Base-by-base conservation (phyloP, 805 yeast species). In the Komagataella kurtzmanii region DNA sequence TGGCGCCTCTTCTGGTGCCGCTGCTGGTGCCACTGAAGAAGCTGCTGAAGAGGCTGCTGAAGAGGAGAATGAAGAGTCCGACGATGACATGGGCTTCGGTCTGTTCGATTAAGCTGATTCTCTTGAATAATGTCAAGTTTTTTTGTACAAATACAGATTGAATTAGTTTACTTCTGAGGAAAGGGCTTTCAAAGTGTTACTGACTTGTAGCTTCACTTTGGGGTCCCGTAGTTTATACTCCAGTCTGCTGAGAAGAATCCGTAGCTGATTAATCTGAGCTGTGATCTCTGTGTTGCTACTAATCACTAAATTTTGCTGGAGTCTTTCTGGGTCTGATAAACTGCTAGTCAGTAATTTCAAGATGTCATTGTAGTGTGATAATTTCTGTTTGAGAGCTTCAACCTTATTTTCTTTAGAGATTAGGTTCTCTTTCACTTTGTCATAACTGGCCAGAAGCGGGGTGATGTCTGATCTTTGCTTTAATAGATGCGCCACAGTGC, bases 31-130 rank as follows among this genome's bases (percentile, higher is more conserved):
- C 59, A 83, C 79, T 59, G 85, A 77, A 61, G 88, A 75, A 59
- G 93, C 73, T 54, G 95, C 72, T 55, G 93, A 70, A 55, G 93
- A 73, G 62, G 87, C 70, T 61, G 83, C 74, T 65, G 88, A 77
- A 65, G 90, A 74, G 63, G 83, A 67, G 60, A 83, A 67, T 61
- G 79, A 70, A 59, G 77, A 71, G 66, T 81, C 76, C 71, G 85
- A 79, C 68, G 79, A 79, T 60, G 91, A 84, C 75, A 84, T 86
- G 95, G 96, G 95, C 66, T 66, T 67, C 69, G 70, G 70, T 62
- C 60, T 68, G 56, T 68, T 67, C 62, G 72, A 66, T 59, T 67
- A 67, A 56, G 54, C 54, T 18, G 40, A 30, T n/a, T 21, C 24
- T 18, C 8, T 23, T 10, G 14, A 17, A 47, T 44, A 30, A 4